Conservation (phyloP, 1,139 yeast genomes). For the Candida gigantensis region DNA sequence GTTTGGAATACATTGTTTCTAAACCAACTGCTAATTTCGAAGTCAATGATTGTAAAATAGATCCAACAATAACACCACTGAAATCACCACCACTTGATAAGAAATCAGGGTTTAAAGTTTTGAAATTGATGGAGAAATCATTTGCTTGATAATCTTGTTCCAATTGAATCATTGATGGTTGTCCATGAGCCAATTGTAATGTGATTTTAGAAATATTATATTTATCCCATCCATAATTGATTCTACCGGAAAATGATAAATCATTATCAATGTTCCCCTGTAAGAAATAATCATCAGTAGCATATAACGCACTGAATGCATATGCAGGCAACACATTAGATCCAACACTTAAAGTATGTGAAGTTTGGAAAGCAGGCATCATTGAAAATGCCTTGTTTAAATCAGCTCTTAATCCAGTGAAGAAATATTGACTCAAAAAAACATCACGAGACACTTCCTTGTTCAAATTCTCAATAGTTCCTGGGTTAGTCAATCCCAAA, state of each 20-base stretch:
- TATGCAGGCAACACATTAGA: conserved; percentile 87
- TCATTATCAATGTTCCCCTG: conserved; percentile 95
- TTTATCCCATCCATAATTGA: conserved; percentile 90
- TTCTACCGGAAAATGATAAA: conserved; percentile 80
- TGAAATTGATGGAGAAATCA: conserved; percentile 86
- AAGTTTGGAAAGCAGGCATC: conserved; percentile 95
- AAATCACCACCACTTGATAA: conserved; percentile 55
- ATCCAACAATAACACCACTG: conserved; percentile 86
- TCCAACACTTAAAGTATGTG: conserved; percentile 91
- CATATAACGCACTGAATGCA: conserved; percentile 88
- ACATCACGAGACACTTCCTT: conserved; percentile 95
- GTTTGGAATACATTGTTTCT: conserved; percentile 88
- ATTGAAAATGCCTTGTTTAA: conserved; percentile 87
- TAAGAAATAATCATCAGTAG: conserved; percentile 79
- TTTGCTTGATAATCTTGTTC: conserved; percentile 94
- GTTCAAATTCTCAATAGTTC: conserved; percentile 89
- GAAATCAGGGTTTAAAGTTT: conserved; percentile 86
- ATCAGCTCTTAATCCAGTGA: conserved; percentile 97
- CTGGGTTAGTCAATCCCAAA: conserved; percentile 85
- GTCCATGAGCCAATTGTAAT: conserved; percentile 84
- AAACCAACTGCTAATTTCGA: conserved; percentile 85
- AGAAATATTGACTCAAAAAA: conserved; percentile 83
- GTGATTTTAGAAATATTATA: conserved; percentile 80
- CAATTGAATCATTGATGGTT: conserved; percentile 91
- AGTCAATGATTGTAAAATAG: conserved; percentile 86